Conservation (phyloP, 768 basidiomycete species). For the Pseudohyphozyma bogoriensis region DNA sequence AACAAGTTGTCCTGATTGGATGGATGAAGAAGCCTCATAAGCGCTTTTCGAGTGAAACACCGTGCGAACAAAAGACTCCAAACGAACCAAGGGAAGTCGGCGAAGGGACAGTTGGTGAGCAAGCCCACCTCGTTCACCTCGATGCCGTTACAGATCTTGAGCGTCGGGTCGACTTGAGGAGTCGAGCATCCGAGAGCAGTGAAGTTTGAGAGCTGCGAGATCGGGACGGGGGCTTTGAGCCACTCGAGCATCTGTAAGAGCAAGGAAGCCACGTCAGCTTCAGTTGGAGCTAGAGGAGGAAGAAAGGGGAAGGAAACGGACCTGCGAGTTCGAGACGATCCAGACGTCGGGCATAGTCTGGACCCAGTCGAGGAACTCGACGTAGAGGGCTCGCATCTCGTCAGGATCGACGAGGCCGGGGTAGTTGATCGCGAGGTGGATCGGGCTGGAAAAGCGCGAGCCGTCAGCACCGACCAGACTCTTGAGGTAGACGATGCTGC, state of each 20-base stretch:
- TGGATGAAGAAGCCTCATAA: too few relatives aligned
- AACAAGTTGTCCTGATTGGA: constrained; percentile 41
- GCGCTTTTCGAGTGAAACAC: not conserved
- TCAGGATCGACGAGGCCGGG: constrained; percentile 49
- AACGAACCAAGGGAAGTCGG: constrained; percentile 28
- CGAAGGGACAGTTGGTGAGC: constrained; percentile 2
- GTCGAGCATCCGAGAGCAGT: constrained; percentile 54
- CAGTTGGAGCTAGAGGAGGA: not conserved
- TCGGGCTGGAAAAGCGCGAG: constrained; percentile 41
- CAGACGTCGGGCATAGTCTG: constrained; percentile 57
- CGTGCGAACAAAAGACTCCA: not conserved
- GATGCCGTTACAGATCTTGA: constrained; percentile 67
- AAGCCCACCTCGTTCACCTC: constrained; percentile 56
- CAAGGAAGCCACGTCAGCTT: constrained; percentile 48
- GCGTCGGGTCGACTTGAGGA: constrained; percentile 52
- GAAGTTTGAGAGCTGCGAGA: constrained; percentile 50
- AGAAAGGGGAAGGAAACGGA: not conserved
- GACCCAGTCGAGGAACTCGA: constrained; percentile 68
- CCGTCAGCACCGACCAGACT: not conserved
- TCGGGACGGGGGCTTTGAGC: constrained; percentile 59
- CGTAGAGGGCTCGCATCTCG: constrained; percentile 62
- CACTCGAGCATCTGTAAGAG: constrained; percentile 62
- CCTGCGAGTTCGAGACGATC: constrained; percentile 31
- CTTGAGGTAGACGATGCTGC: not conserved
- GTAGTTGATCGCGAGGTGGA: constrained; percentile 48